A percentile compares a stretch with the other conserved stretches of the same genome.
Conservation (phyloP, 805 yeast species). For the Wickerhamiella lipophila region DNA sequence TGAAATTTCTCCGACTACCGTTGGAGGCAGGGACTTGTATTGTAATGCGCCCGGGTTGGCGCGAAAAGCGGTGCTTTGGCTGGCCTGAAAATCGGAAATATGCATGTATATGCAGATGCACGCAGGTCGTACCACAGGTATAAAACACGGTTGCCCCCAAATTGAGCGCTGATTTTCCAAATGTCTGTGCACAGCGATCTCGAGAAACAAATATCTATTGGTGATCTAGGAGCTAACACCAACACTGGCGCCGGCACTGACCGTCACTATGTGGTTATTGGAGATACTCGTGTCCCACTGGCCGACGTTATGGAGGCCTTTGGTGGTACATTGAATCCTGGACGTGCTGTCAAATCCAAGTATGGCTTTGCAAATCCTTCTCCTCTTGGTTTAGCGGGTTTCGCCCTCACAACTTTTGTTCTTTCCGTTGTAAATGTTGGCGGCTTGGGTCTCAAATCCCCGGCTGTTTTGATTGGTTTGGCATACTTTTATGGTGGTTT, state of each 20-base stretch:
- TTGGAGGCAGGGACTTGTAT: too few species aligned
- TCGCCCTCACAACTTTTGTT: conserved; percentile 51
- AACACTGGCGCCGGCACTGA: conserved; percentile 19
- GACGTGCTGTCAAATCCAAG: conserved; percentile 43
- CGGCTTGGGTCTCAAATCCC: conserved; percentile 40
- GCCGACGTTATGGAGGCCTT: conserved; percentile 30
- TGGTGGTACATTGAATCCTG: conserved; percentile 77
- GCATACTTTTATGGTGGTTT: conserved; percentile 55
- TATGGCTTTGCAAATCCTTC: conserved; percentile 56
- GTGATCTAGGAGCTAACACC: background rate
- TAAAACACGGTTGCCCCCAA: background rate
- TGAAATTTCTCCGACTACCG: too few species aligned
- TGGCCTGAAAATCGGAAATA: too few species aligned
- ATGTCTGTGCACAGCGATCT: background rate
- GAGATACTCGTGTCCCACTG: conserved; percentile 54
- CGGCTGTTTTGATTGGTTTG: conserved; percentile 43
- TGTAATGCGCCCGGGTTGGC: too few species aligned
- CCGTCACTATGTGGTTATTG: conserved; percentile 56
- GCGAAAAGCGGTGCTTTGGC: too few species aligned
- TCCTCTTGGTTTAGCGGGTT: conserved; percentile 49
- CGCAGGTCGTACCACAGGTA: background rate
- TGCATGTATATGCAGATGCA: conserved; percentile 6
- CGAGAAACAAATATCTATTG: background rate
- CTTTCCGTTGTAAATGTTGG: conserved; percentile 42
- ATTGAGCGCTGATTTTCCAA: background rate